A percentile compares a stretch with the other conserved stretches of the same genome.
These are phyloP conservation scores for Kalaharituber pfeilii DNA, from an alignment of 2,329 filamentous ascomycete species.

Conservation along the genomic window DNA sequence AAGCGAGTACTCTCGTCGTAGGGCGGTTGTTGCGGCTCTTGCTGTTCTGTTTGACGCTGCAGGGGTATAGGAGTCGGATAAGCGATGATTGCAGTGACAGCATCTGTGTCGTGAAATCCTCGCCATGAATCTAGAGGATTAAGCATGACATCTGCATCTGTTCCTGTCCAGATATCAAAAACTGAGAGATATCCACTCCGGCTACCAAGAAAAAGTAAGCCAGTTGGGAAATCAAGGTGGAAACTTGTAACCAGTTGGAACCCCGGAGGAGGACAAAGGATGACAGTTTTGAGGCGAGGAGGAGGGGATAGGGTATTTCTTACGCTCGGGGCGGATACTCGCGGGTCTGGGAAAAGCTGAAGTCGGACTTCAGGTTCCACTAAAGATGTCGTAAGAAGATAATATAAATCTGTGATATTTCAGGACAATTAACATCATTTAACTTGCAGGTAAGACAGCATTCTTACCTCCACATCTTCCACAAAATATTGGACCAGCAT, in stretches of 20 bases:
- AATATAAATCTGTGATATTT: neutral
- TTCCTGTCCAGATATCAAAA: slow-evolving; percentile 20
- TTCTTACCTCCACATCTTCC: slow-evolving; percentile 14
- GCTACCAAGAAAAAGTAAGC: slow-evolving; percentile 38
- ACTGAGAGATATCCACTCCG: slow-evolving; percentile 35
- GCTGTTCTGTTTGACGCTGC: neutral
- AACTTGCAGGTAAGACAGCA: slow-evolving; percentile 4
- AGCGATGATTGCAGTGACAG: slow-evolving; percentile 12
- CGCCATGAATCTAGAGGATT: slow-evolving; percentile 8
- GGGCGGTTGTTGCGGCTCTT: neutral
- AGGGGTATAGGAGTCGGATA: neutral
- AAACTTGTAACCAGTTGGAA: slow-evolving; percentile 35
- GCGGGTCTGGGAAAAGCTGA: neutral
- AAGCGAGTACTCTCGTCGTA: neutral
- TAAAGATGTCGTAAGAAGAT: slow-evolving; percentile 15
- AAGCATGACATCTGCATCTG: neutral
- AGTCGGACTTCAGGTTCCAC: neutral
- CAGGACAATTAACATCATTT: neutral
- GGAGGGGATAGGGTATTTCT: neutral
- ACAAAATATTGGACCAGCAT: slow-evolving; percentile 12
- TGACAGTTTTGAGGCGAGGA: neutral
- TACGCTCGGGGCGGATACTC: neutral
- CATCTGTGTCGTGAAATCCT: slow-evolving; percentile 18
- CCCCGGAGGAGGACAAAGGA: slow-evolving; percentile 21
- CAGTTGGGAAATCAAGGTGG: slow-evolving; percentile 25